Evolutionary conservation across 2,329 filamentous ascomycete genomes (phyloP), one percentile per base, ranked within the genome.

Genomic region (Fusarium robinianum): DNA sequence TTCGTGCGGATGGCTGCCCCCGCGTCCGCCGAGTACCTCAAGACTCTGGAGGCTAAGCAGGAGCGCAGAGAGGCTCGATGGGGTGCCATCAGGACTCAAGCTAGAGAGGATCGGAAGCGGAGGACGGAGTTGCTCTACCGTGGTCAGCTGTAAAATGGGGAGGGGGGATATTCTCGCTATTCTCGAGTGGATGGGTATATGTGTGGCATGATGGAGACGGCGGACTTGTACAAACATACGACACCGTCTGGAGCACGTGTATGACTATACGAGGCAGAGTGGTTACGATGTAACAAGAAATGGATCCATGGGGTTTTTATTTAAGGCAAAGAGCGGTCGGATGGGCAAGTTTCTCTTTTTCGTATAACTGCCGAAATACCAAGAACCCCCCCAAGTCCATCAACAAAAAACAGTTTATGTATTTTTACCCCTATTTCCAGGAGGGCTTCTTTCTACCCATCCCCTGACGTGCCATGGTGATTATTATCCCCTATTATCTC

Each of bases 1-100:
- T 84, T 85, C 57, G 72, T 85, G 46, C 75, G 77, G 63, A 79
- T 83, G 67, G 80, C 76, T 59, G 76, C 75, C 61, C 70, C 74
- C 41, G 71, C 79, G 15, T 67, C 72, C 23, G 48, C 55, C 5
- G 73, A 75, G 58, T 76, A 84, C 67, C 67, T 69, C 49, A 63
- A 72, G 41, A 70, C 65, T 53, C 65, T 79, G 41, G 64, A 65
- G 59, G 68, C 63, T 43, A 72, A 73, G 63, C 49, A 74, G 49
- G 75, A 78, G 44, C 69, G 71, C 23, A 71, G 76, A 46, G 74
- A 74, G 68, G 68, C 69, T n/a, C 66, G 75, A 37, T 85, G 81
- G 81, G 81, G 82, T 8, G 73, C 78, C 14, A 75, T 74, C 49
- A 73, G 75, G 64, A 67, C 67, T 19, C 71, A 74, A 61, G 82